Conservation (phyloP, 2,329 filamentous ascomycete species). For the Trichophyton mentagrophytes region DNA sequence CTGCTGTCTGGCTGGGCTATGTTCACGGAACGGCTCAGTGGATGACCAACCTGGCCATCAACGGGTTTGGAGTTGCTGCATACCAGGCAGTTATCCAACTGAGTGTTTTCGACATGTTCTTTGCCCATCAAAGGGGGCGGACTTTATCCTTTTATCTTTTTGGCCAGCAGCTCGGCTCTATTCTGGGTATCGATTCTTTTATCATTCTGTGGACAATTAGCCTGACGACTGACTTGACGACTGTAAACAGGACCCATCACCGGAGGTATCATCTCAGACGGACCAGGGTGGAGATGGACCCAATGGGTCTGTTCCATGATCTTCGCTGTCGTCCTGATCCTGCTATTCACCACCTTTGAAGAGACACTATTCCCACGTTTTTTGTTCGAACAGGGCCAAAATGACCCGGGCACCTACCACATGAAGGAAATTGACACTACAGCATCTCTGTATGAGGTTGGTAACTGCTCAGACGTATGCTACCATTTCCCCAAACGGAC, state of each 20-base stretch:
- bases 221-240: too few species aligned
- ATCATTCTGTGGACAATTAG: slow-evolving; percentile 22
- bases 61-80: slow-evolving; percentile 37
- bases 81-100: slow-evolving; percentile 40
- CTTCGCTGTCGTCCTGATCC: slow-evolving; percentile 35
- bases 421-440: neutral
- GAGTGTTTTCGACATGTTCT: slow-evolving; percentile 35
- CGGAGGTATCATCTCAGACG: slow-evolving; percentile 39
- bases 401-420: slow-evolving; percentile 1
- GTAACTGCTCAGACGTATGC: neutral
- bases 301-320: slow-evolving; percentile 46
- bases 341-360: slow-evolving; percentile 48
- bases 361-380: slow-evolving; percentile 44
- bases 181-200: slow-evolving; percentile 31
- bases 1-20: slow-evolving; percentile 35
- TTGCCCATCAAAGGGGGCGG: slow-evolving; percentile 33
- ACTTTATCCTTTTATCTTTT: slow-evolving; percentile 22
- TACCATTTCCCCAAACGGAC: neutral
- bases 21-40: slow-evolving; percentile 35
- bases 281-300: slow-evolving; percentile 40
- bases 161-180: neutral
- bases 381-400: slow-evolving; percentile 22
- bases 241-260: slow-evolving; percentile 27
- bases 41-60: slow-evolving; percentile 36
- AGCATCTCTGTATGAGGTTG: slow-evolving; percentile 6